A percentile compares a stretch with the other conserved stretches of the same genome.
phyloP scores from a whole-genome alignment of 495 filamentous ascomycete species.

The Tuber indicum region DNA sequence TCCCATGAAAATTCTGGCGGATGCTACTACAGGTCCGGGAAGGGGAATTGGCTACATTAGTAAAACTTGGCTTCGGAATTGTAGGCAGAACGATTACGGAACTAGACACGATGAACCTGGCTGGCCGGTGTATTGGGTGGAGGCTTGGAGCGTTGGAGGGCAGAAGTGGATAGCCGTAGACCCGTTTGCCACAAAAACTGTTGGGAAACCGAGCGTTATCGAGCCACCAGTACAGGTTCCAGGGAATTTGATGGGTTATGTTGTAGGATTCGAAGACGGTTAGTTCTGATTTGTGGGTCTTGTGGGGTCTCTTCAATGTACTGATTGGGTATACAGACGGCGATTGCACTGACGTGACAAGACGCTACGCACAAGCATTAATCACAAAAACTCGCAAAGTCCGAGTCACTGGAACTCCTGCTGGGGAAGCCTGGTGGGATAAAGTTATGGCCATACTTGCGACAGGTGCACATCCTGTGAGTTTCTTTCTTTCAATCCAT shows the following conservation, averaged over 20 bases:
- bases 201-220: conserved; percentile 62
- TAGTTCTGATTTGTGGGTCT: neutral
- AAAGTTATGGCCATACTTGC: conserved; percentile 18
- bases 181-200: conserved; percentile 68
- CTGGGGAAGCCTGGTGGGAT: conserved; percentile 68
- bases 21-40: neutral
- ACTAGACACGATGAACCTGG: conserved; percentile 14
- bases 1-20: neutral
- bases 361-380: conserved; percentile 70
- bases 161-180: conserved; percentile 91
- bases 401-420: conserved; percentile 62
- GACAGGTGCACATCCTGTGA: neutral
- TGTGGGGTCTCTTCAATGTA: neutral
- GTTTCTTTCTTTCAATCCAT: neutral
- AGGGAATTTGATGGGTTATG: conserved; percentile 72
- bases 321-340: conserved; percentile 48
- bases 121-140: conserved; percentile 87
- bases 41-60: neutral
- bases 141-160: conserved; percentile 72
- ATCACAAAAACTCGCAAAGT: conserved; percentile 77
- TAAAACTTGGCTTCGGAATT: neutral
- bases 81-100: neutral
- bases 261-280: conserved; percentile 69
- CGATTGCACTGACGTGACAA: conserved; percentile 70
- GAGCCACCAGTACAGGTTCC: conserved; percentile 73